Conservation (phyloP, 2,329 filamentous ascomycete genomes). For the Fusarium aywerte region DNA sequence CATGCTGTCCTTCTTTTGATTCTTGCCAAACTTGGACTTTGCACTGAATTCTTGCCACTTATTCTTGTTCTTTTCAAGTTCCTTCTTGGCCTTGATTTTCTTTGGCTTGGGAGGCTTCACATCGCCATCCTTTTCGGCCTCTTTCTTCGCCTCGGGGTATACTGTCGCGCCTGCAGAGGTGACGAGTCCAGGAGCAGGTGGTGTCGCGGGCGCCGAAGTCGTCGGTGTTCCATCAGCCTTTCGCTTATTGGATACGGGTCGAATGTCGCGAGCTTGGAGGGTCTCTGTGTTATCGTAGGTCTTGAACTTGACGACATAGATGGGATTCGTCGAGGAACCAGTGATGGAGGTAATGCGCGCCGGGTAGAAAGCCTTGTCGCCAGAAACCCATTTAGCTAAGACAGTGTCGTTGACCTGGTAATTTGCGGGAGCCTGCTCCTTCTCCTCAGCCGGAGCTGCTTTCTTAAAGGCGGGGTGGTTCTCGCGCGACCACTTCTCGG, state of each 20-base stretch:
- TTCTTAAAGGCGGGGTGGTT: slow-evolving; percentile 82
- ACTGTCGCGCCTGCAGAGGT: slow-evolving; percentile 66
- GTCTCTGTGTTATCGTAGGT: slow-evolving; percentile 88
- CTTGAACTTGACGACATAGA: slow-evolving; percentile 96
- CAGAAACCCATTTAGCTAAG: slow-evolving; percentile 88
- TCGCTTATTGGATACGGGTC: slow-evolving; percentile 81
- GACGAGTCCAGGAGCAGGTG: slow-evolving; percentile 57
- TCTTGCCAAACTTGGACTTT: slow-evolving; percentile 77
- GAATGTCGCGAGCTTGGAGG: slow-evolving; percentile 82
- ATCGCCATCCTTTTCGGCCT: slow-evolving; percentile 71
- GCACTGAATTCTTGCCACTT: slow-evolving; percentile 95
- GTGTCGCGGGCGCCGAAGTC: slow-evolving; percentile 52
- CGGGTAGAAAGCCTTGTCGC: slow-evolving; percentile 90
- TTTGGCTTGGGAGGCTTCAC: slow-evolving; percentile 82
- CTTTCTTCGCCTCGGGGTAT: slow-evolving; percentile 70
- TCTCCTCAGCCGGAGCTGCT: slow-evolving; percentile 60
- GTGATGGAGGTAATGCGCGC: slow-evolving; percentile 94
- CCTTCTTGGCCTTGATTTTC: slow-evolving; percentile 90
- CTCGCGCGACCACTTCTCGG: slow-evolving; percentile 81
- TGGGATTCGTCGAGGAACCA: slow-evolving; percentile 87
- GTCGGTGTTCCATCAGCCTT: slow-evolving; percentile 83
- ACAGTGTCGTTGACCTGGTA: slow-evolving; percentile 92
- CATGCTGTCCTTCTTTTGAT: slow-evolving; percentile 91
- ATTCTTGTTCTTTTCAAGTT: slow-evolving; percentile 87
- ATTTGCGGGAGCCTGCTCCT: slow-evolving; percentile 60